Evolutionary conservation across 2,329 filamentous ascomycete genomes (phyloP), one percentile per base, ranked within the genome.

Genomic region (Claviceps sorghi): DNA sequence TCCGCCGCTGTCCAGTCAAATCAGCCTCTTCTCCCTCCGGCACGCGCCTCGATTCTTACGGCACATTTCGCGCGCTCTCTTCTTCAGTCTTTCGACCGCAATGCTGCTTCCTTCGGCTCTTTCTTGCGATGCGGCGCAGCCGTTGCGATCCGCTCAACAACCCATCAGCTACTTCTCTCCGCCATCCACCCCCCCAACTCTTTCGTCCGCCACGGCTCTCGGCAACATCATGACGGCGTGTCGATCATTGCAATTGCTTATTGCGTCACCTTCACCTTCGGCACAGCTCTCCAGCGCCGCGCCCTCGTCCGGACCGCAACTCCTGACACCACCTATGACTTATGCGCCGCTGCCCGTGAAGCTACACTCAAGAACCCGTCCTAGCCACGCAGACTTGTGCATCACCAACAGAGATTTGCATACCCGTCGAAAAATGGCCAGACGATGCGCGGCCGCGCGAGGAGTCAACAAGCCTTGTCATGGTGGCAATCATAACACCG

Each of bases 51-150:
- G 41, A 17, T 10, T 42, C 10, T 41, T 30, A 8, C 21, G 41
- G 2, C 3, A 10, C 22, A 30, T 26, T 8, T 32, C 22, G 34
- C 30, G 36, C 15, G 41, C 30, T 43, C 29, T 17, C 7, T 5
- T 2, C 10, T 34, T 17, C 2, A 21, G 4, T 9, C 13, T 22
- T 49, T 19, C 11, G 21, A 10, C 13, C 44, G 50, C 15, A n/a
- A 82, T 82, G 79, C 66, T 82, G 54, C 72, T 81, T 56, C 78
- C 78, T 21, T 81, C 78, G 32, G 75, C 78, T 38, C 65, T 82
- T 45, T 68, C 74, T 32, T 80, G 78, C 74, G 78, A 80, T 63
- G 64, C 72, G 61, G 73, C 74, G 69, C 74, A 72, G 54, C 61
- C 69, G 52, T 52, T 58, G 38, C 57, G 58, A 66, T 66, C 70